Conservation (phyloP, 148 eudicot species). For the Polygonum maritimum region DNA sequence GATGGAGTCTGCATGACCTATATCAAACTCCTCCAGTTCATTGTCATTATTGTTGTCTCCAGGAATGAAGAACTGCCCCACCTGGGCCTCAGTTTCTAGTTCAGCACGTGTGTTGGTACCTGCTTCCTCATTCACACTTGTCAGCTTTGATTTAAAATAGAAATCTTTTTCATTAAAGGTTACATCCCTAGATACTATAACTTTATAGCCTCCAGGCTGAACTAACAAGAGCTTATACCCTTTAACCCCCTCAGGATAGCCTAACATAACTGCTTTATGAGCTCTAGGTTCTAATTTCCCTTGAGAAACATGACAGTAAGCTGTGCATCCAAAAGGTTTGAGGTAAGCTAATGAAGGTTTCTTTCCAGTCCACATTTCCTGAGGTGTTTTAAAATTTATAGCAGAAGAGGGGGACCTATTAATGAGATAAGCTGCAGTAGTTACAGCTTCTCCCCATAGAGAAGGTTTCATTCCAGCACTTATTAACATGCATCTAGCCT, state of each 20-base stretch:
- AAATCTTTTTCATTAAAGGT: no score
- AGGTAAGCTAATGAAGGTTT: neutral
- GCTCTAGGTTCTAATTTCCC: neutral
- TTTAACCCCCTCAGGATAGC: neutral
- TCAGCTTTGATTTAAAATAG: no score
- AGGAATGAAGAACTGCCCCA: no score
- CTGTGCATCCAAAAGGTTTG: neutral
- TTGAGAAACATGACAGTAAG: neutral
- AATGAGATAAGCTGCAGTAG: neutral
- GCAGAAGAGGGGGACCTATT: neutral
- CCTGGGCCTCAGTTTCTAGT: no score
- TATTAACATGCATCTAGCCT: neutral
- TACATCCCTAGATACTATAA: no score
- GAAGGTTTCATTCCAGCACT: neutral
- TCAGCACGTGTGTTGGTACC: no score
- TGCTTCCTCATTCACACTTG: no score
- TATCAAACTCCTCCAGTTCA: no score
- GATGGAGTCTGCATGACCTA: no score
- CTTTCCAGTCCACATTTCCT: neutral
- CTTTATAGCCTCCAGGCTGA: neutral
- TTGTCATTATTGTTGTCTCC: no score
- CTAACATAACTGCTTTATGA: neutral
- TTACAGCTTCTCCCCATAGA: neutral
- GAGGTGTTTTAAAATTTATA: neutral
- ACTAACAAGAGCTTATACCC: neutral